Base-by-base conservation (phyloP, 768 basidiomycete genomes). In the Phylloporus sp. region DNA sequence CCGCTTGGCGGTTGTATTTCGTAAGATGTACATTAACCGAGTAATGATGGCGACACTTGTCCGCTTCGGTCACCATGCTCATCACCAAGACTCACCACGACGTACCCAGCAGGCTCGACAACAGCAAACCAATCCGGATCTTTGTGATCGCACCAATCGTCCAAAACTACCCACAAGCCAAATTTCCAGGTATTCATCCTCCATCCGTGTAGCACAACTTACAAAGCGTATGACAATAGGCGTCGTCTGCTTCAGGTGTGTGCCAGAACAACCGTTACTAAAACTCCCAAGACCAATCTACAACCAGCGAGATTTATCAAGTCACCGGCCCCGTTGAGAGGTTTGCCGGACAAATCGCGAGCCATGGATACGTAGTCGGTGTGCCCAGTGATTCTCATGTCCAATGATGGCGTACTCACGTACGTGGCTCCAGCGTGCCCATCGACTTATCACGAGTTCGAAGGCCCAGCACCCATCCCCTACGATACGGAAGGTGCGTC, bases 311-410 rank as follows among this genome's bases (percentile, higher is more conserved):
- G 73, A 97, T 97, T 49, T 97, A 97, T 66, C 90, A 91, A 67
- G 92, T 95, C 2, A 95, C 91, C n/a, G 92, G 92, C 0, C 94
- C 94, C 31, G 94, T 95, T n/a, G 93, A 95, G 66, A 82, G 94
- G 45, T 92, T 90, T 63, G 88, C 88, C 0, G 84, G 87, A 13
- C 87, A 89, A 71, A 91, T 94, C 58, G 91, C 91, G 9, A 90
- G 86, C 55, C 86, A 91, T 27, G 91, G 91, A 56, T 91, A 80
- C 58, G 80, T 92, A 42, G 88, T 90, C 11, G 90, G 90, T 88
- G 48, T 26, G 84, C 66, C 20, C 13, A 31, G 32, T 26, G 27
- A 31, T 31, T 26, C 24, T 44, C 45, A 31, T 38, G 22, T 27
- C 24, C 28, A 28, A n/a, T n/a, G n/a, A n/a, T n/a, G 32, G 22